These are phyloP conservation scores for Mortierella polycephala DNA, from an alignment of 371 early-diverging fungal genomes.

Conservation along the genomic window DNA sequence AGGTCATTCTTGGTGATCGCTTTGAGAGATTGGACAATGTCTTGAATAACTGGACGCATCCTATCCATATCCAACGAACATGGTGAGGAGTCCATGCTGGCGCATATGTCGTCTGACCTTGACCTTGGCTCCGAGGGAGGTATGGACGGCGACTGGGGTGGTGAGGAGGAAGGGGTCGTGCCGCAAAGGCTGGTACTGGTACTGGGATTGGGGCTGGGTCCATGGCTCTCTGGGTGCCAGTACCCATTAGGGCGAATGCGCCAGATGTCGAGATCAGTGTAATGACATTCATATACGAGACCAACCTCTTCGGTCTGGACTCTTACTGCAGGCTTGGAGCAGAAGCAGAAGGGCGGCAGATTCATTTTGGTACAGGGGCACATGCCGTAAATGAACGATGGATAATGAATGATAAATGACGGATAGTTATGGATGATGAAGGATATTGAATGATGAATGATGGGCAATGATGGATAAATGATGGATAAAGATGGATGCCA, in stretches of 20 bases:
- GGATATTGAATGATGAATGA: slow-evolving; percentile 2
- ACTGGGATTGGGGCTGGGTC: neutral
- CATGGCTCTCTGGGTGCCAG: neutral
- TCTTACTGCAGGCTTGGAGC: slow-evolving; percentile 16
- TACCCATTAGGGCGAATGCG: neutral
- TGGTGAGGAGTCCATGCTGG: neutral
- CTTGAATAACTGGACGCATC: neutral
- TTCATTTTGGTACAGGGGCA: neutral
- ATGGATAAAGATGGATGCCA: neutral
- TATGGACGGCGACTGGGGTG: neutral
- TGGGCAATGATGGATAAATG: neutral
- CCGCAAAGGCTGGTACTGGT: too few relatives aligned
- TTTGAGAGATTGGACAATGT: neutral
- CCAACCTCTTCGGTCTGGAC: slow-evolving; percentile 13
- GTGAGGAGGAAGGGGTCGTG: too few relatives aligned
- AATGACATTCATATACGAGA: slow-evolving; percentile 34
- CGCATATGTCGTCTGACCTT: neutral
- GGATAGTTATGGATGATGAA: neutral
- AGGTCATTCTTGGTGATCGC: neutral
- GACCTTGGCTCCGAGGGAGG: neutral
- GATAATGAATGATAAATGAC: neutral
- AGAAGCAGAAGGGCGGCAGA: slow-evolving; percentile 32
- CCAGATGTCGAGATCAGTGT: slow-evolving; percentile 15
- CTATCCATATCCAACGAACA: neutral
- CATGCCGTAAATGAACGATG: neutral